phyloP scores from a whole-genome alignment of 192 early-diverging fungal species.

The Backusella psychrophila region DNA sequence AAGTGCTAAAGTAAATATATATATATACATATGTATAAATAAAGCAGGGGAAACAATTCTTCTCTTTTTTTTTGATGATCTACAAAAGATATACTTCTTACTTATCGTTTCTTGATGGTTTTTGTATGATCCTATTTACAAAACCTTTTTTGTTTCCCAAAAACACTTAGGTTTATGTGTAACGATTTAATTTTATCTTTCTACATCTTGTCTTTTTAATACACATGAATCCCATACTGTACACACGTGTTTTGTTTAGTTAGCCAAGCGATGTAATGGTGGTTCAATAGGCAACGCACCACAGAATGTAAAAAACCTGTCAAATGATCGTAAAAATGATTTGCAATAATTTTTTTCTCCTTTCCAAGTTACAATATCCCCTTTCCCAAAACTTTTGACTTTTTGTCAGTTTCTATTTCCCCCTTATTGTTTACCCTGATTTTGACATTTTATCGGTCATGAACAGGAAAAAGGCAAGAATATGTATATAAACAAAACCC shows the following conservation, averaged over 20 bases:
- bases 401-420: neutral
- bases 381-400: neutral
- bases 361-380: neutral
- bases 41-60: neutral
- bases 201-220: neutral
- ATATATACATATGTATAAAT: no score
- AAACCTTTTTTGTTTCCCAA: neutral
- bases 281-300: neutral
- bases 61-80: neutral
- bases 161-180: neutral
- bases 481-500: neutral
- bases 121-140: neutral
- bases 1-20: neutral
- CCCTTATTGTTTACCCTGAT: neutral
- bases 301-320: conserved; percentile 4
- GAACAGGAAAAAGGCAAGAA: neutral
- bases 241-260: conserved; percentile 1
- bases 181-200: neutral
- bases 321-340: conserved; percentile 1
- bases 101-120: neutral
- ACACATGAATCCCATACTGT: neutral
- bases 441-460: neutral
- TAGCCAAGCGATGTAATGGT: neutral
- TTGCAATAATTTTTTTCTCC: neutral
- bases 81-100: neutral